phyloP scores from a whole-genome alignment of 2,329 filamentous ascomycete genomes.

The Dactylellina haptotyla region DNA sequence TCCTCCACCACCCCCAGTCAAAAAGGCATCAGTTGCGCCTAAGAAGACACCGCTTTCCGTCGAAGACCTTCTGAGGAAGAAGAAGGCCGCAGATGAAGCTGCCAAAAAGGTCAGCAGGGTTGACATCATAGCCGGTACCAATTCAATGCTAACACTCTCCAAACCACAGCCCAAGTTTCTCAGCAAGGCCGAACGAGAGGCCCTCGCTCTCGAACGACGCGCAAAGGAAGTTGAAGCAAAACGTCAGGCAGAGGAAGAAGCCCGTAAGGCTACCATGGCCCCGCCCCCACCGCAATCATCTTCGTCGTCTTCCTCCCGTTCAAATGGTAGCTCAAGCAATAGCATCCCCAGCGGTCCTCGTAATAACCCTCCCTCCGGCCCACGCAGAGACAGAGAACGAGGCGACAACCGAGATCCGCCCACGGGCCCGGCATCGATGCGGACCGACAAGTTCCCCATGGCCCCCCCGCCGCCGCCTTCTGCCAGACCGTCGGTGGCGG shows the following conservation, averaged over 20 bases:
- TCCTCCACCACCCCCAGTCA: slow-evolving; percentile 60
- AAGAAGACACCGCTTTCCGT: slow-evolving; percentile 73
- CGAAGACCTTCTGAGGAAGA: slow-evolving; percentile 84
- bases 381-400: slow-evolving; percentile 55
- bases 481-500: slow-evolving; percentile 57
- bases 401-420: slow-evolving; percentile 56
- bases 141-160: slow-evolving; percentile 55
- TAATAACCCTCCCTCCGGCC: slow-evolving; percentile 53
- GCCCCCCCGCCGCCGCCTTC: slow-evolving; percentile 57
- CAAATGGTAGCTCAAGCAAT: slow-evolving; percentile 55
- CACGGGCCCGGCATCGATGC: slow-evolving; percentile 60
- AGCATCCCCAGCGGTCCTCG: slow-evolving; percentile 54
- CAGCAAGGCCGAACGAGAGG: slow-evolving; percentile 82
- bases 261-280: slow-evolving; percentile 38
- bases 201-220: slow-evolving; percentile 79
- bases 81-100: slow-evolving; percentile 84
- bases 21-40: slow-evolving; percentile 62
- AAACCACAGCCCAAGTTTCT: slow-evolving; percentile 77
- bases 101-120: slow-evolving; percentile 73
- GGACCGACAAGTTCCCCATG: slow-evolving; percentile 54
- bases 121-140: slow-evolving; percentile 55
- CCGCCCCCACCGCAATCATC: slow-evolving; percentile 21
- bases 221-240: slow-evolving; percentile 75
- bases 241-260: slow-evolving; percentile 62
- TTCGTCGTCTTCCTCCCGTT: slow-evolving; percentile 48